Base-by-base conservation (phyloP, 2,329 filamentous ascomycete genomes). In the Ascochyta pisi region DNA sequence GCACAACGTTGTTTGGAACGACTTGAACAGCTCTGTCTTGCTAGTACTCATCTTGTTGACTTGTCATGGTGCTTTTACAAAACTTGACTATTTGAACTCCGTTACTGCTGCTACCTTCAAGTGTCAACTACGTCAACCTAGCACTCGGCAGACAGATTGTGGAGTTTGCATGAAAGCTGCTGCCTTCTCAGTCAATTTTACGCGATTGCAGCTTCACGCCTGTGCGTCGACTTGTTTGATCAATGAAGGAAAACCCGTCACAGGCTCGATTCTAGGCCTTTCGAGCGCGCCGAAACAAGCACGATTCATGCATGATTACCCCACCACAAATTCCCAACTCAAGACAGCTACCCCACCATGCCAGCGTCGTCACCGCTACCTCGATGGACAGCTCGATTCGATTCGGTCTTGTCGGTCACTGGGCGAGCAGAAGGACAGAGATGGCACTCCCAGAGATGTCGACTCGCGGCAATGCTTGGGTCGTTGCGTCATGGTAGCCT, bases 271-370 rank as follows among this genome's bases (percentile, higher is more conserved):
- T 35, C 33, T 16, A 16, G 15, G 33, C 33, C 33, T 35, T n/a
- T 19, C 24, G 5, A 34, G 34, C 13, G 9, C 23, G 4, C 5
- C 6, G 27, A 39, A 9, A 16, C 8, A 38, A 22, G 24, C 46
- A 26, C 41, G 46, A 55, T 26, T 55, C 53, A 44, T 47, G 31
- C 12, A 8, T 24, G 16, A 6, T 16, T 10, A 31, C 39, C 49
- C 39, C 34, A 16, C 53, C 35, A 39, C 43, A 7, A 15, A 29
- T 37, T 44, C 13, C 19, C 42, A 48, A 47, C 35, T 52, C 50
- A 27, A 41, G 23, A 40, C 34, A 45, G 34, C 44, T 45, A 57
- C 49, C 40, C 44, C 54, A 49, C 45, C 49, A 45, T 29, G 13
- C 16, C 16, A 27, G 38, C 40, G 29, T 40, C 39, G 40, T 51